Percentiles rank a stretch among this genome's conserved stretches.
These are phyloP conservation scores for Hypoxylon sp. DNA, from an alignment of 2,329 filamentous ascomycete genomes.

Conservation along the genomic window DNA sequence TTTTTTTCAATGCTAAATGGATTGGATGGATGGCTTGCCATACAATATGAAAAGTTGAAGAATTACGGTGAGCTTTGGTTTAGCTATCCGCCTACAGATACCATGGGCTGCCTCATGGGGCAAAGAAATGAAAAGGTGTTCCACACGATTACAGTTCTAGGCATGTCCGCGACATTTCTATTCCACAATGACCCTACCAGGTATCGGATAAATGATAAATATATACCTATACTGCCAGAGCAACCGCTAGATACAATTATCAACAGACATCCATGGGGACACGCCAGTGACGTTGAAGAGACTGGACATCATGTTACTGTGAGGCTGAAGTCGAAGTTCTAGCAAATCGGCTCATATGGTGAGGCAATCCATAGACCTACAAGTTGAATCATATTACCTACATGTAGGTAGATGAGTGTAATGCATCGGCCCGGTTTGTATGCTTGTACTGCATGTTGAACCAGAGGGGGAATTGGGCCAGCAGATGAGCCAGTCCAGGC, in stretches of 20 bases:
- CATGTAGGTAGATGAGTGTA: slow-evolving; percentile 16
- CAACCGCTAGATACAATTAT: slow-evolving; percentile 8
- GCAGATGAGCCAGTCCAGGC: slow-evolving; percentile 15
- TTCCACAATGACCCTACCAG: not conserved
- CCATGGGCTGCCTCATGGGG: no score
- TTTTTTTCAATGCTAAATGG: not conserved
- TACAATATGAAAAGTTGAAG: slow-evolving; percentile 9
- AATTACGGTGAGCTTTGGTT: no score
- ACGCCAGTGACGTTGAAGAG: slow-evolving; percentile 1
- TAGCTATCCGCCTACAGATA: no score
- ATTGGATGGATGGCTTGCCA: not conserved
- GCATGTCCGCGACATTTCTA: slow-evolving; percentile 16
- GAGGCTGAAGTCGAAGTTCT: slow-evolving; percentile 30
- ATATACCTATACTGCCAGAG: no score
- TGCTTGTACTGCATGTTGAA: slow-evolving; percentile 20
- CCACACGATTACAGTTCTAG: no score
- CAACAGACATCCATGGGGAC: not conserved
- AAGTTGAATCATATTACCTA: slow-evolving; percentile 13
- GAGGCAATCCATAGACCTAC: not conserved
- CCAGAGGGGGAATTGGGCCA: slow-evolving; percentile 7
- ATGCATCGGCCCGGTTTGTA: slow-evolving; percentile 35
- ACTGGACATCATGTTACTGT: slow-evolving; percentile 28
- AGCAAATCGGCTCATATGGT: slow-evolving; percentile 1
- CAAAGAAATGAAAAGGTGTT: no score
- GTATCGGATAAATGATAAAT: no score